Evolutionary conservation across 2,329 filamentous ascomycete species (phyloP).

Genomic region (Fusarium floridanum): DNA sequence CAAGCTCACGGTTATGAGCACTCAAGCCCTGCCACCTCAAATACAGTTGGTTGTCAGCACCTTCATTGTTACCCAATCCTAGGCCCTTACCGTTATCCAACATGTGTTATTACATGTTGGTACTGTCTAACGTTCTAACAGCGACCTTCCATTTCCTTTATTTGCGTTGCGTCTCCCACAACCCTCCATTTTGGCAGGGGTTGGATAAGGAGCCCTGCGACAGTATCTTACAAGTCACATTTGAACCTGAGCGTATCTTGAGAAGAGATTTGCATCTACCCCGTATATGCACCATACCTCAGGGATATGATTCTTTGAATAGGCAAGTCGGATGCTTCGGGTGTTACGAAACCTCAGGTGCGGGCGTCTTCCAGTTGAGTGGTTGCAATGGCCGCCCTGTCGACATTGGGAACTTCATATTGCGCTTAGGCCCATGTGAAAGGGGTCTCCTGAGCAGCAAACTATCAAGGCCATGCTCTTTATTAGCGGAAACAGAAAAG

Average conservation of each 20-base stretch:
- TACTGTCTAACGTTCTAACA: neutral
- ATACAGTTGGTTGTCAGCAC: neutral
- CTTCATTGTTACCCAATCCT: neutral
- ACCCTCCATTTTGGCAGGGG: neutral
- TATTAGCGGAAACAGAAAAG: neutral
- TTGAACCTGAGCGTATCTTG: neutral
- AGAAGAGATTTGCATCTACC: neutral
- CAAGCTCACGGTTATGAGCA: neutral
- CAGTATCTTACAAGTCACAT: neutral
- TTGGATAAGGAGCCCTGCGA: neutral
- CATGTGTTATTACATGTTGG: neutral
- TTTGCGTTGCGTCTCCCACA: neutral
- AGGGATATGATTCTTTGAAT: neutral
- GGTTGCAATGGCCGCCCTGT: neutral
- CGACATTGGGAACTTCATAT: neutral
- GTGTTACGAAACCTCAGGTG: neutral
- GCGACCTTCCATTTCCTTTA: neutral
- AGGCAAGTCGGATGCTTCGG: neutral
- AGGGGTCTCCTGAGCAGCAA: neutral
- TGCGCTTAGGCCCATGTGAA: neutral
- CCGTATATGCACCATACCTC: neutral
- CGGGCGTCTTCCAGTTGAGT: neutral
- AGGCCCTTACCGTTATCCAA: neutral
- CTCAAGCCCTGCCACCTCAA: neutral
- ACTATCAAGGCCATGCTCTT: neutral